These are phyloP conservation scores for Fagopyrum esculentum DNA, from an alignment of 148 eudicot species.

Conservation along the genomic window DNA sequence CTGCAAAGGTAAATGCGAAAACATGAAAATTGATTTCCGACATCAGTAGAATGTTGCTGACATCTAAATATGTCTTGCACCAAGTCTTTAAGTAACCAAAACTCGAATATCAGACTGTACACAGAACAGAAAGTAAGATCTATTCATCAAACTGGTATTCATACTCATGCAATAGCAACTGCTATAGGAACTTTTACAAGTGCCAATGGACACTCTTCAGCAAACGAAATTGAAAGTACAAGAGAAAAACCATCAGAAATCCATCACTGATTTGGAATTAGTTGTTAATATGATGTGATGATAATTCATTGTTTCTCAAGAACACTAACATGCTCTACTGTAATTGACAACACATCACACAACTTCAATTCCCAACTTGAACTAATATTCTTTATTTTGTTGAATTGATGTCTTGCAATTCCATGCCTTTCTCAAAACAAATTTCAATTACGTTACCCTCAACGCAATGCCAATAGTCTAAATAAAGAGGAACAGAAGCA, in stretches of 20 bases:
- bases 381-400: neutral
- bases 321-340: neutral
- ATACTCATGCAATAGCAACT: neutral
- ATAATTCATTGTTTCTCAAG: neutral
- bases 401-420: no score
- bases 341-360: neutral
- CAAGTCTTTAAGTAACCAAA: no score
- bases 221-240: neutral
- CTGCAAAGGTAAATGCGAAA: constrained; percentile 10
- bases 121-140: neutral
- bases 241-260: neutral
- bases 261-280: neutral
- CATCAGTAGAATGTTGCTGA: neutral
- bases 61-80: no score
- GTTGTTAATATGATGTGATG: neutral
- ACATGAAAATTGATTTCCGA: neutral
- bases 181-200: no score
- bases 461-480: no score
- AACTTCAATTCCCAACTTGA: neutral
- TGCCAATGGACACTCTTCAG: no score
- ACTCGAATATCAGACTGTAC: neutral
- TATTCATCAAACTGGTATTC: neutral
- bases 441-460: no score
- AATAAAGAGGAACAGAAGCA: neutral
- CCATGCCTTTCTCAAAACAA: neutral